phyloP scores from a whole-genome alignment of 805 yeast species.

The Priceomyces castillae region DNA sequence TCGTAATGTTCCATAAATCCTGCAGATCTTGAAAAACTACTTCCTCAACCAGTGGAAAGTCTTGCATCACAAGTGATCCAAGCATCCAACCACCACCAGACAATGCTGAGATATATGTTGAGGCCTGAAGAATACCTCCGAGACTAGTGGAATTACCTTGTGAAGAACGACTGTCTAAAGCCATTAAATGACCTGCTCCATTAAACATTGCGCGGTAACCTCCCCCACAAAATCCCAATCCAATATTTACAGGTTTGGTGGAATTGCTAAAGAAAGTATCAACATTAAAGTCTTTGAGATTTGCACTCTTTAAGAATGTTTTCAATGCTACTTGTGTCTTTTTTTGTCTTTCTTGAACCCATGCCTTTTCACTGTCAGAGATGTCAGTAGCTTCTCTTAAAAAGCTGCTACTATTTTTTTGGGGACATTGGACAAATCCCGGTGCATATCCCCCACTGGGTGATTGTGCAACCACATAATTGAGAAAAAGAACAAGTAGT shows the following conservation, averaged over 20 bases:
- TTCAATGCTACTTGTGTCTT: constrained; percentile 23
- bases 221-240: constrained; percentile 40
- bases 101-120: constrained; percentile 71
- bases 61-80: constrained; percentile 64
- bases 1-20: constrained; percentile 36
- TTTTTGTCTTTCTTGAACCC: constrained; percentile 22
- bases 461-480: constrained; percentile 12
- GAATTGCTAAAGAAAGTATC: constrained; percentile 17
- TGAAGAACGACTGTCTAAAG: constrained; percentile 68
- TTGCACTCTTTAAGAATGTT: constrained; percentile 20
- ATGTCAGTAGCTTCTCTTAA: constrained; percentile 26
- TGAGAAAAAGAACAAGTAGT: neutral
- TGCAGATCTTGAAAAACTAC: constrained; percentile 38
- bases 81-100: constrained; percentile 87
- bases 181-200: constrained; percentile 83
- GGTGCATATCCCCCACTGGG: constrained; percentile 32
- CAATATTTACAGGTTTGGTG: constrained; percentile 21
- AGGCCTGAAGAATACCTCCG: constrained; percentile 70
- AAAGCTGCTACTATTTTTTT: constrained; percentile 12
- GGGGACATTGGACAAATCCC: constrained; percentile 26
- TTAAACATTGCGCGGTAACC: constrained; percentile 50
- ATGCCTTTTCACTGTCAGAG: constrained; percentile 22
- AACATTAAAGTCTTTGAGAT: constrained; percentile 21
- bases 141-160: constrained; percentile 49
- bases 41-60: constrained; percentile 68